These are phyloP conservation scores for Lodderomyces parapsilosis DNA, from an alignment of 1,139 yeast species.

Conservation along the genomic window DNA sequence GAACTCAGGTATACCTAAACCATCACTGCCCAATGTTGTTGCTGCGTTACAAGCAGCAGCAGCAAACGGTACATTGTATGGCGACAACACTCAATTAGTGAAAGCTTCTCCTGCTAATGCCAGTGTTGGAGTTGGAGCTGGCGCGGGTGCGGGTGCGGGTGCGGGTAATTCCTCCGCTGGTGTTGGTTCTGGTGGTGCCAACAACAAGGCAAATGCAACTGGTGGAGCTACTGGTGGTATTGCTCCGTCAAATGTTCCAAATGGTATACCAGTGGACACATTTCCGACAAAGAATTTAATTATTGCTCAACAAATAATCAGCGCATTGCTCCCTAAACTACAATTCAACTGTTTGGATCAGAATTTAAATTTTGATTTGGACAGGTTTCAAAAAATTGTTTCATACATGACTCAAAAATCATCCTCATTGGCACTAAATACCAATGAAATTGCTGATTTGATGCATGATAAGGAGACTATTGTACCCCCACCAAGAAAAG, in stretches of 20 bases:
- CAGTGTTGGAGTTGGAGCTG: too few relatives aligned
- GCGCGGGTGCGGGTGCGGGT: too few relatives aligned
- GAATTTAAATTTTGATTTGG: conserved; percentile 31
- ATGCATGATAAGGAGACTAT: conserved; percentile 21
- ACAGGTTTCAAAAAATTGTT: conserved; percentile 28
- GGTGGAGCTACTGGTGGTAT: conserved; percentile 12
- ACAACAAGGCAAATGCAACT: too few relatives aligned
- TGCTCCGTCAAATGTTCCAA: conserved; percentile 1
- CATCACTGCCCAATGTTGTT: conserved; percentile 21
- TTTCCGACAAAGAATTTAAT: conserved; percentile 18
- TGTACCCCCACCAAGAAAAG: conserved; percentile 15
- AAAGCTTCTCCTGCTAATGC: conserved; percentile 16
- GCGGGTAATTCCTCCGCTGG: too few relatives aligned
- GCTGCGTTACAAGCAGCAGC: conserved; percentile 15
- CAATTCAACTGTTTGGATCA: conserved; percentile 38
- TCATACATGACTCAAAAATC: conserved; percentile 23
- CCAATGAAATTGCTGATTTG: conserved; percentile 25
- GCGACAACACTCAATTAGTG: conserved; percentile 8
- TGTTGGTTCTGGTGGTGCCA: too few relatives aligned
- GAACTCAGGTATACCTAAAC: conserved; percentile 33
- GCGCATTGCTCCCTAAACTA: conserved; percentile 50
- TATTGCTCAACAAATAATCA: conserved; percentile 31
- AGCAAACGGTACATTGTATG: conserved; percentile 6
- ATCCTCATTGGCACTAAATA: conserved; percentile 14
- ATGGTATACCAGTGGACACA: conserved; percentile 10